Evolutionary conservation across 306 rosid species (phyloP), one percentile per base, ranked within the genome.

Genomic region (Begonia fuchsioides): DNA sequence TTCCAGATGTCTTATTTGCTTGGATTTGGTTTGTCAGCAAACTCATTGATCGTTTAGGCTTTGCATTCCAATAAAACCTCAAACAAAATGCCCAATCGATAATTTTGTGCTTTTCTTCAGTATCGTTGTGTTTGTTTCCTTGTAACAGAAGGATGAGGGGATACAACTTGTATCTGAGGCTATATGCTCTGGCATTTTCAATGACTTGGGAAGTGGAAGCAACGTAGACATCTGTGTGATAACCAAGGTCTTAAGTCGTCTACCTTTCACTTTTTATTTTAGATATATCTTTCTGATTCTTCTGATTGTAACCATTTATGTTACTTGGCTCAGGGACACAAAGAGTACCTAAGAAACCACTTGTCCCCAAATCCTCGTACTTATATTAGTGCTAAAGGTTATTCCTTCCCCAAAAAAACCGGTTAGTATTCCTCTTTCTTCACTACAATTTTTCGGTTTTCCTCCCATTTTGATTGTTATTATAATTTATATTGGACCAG

Each of bases 121-220:
- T 45, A 3, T 44, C 47, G 13, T 12, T 16, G 19, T 35, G 35
- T 57, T 48, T 10, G 16, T 26, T 12, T 51, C n/a, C 16, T 49
- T 52, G 10, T 50, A 69, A 68, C 68, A 83, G 96, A 77, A 81
- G 70, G 86, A 87, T 47, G 93, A 87, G 72, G 94, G 94, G 38
- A 43, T 83, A 18, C 57, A 68, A 51, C n/a, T 87, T 52, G 87
- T 87, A 13, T 58, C 71, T n/a, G 95, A 84, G 56, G 92, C 98
- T 1, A 81, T 90, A 51, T 81, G 79, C 73, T 81, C 98, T 45
- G 98, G 98, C 55, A 82, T 90, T 46, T 90, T 85, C 51, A 90
- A 85, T 63, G 98, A 90, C 67, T 65, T 90, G 79, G 98, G 98
- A 48, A 90, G 94, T 71, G 98, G 98, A 66, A 85, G 94, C 67